Conservation (phyloP, 1,139 yeast genomes). For the Yueomyces sp. region DNA sequence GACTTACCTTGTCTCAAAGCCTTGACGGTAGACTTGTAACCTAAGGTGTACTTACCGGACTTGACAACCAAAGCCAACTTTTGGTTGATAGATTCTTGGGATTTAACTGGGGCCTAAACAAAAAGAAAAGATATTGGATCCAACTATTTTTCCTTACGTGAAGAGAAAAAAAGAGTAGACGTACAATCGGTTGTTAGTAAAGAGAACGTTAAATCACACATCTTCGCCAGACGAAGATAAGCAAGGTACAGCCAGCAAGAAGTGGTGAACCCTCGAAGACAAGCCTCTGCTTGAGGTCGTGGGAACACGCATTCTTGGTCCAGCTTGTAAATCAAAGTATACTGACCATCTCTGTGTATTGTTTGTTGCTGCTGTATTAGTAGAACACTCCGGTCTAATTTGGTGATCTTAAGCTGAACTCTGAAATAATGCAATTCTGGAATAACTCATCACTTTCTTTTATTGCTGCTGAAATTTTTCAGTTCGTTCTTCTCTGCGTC, state of each 20-base stretch:
- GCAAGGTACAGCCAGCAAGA: no score
- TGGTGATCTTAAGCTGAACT: neutral
- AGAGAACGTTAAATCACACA: neutral
- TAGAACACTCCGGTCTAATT: conserved; percentile 76
- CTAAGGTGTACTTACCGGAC: conserved; percentile 99
- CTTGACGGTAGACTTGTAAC: conserved; percentile 98
- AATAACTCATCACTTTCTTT: no score
- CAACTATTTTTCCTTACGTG: neutral
- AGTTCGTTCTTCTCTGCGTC: no score
- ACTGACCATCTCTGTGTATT: conserved; percentile 96
- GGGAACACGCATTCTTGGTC: neutral
- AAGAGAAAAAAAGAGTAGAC: neutral
- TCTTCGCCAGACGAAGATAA: no score
- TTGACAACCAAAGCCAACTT: conserved; percentile 96
- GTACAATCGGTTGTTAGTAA: conserved; percentile 10
- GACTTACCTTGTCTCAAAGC: conserved; percentile 98
- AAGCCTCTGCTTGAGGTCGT: no score
- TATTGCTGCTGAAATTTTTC: no score
- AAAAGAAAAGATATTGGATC: neutral
- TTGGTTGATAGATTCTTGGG: conserved; percentile 93
- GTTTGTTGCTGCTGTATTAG: conserved; percentile 13
- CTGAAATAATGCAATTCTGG: neutral
- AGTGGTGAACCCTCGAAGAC: no score
- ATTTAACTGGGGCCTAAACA: conserved; percentile 78
- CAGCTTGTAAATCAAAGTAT: conserved; percentile 21